A percentile compares a stretch with the other conserved stretches of the same genome.
Evolutionary conservation across 1,139 yeast species (phyloP).

Genomic region (Pichia kudriavzevii): DNA sequence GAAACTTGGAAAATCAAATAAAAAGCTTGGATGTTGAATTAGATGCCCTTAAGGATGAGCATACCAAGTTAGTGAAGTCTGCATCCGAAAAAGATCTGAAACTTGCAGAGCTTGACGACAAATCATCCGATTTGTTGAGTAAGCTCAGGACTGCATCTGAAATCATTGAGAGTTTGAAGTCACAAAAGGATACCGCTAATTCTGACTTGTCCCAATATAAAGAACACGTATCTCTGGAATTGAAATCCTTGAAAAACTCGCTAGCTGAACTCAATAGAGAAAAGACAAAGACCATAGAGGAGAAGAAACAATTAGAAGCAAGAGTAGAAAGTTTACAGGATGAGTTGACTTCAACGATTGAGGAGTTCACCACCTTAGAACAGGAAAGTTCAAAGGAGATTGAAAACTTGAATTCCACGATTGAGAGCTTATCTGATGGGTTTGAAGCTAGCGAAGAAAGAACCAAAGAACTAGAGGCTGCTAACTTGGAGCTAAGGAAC

Average conservation of each 20-base stretch:
- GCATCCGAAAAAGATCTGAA: slow-evolving; percentile 33
- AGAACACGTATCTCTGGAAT: slow-evolving; percentile 12
- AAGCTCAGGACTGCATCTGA: slow-evolving; percentile 42
- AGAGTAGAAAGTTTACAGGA: slow-evolving; percentile 17
- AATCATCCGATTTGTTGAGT: slow-evolving; percentile 36
- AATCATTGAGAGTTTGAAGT: slow-evolving; percentile 36
- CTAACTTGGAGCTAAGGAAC: slow-evolving; percentile 5
- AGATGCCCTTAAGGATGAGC: slow-evolving; percentile 23
- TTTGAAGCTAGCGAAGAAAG: slow-evolving; percentile 20
- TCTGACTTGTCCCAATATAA: slow-evolving; percentile 15
- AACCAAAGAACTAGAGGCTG: slow-evolving; percentile 14
- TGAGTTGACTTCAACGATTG: slow-evolving; percentile 18
- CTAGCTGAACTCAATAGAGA: slow-evolving; percentile 8
- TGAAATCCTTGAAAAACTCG: slow-evolving; percentile 10
- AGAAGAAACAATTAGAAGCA: slow-evolving; percentile 9
- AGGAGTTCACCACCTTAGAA: slow-evolving; percentile 15
- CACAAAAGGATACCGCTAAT: slow-evolving; percentile 16
- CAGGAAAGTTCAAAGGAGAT: slow-evolving; percentile 18
- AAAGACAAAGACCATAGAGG: slow-evolving; percentile 8
- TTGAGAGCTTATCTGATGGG: slow-evolving; percentile 22
- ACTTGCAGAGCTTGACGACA: slow-evolving; percentile 30
- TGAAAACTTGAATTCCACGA: slow-evolving; percentile 9
- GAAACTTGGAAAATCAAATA: slow-evolving; percentile 17
- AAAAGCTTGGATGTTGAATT: slow-evolving; percentile 15
- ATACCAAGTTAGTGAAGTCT: slow-evolving; percentile 25